phyloP scores from a whole-genome alignment of 164 flowering plant species.

The Umbellularia californica region DNA sequence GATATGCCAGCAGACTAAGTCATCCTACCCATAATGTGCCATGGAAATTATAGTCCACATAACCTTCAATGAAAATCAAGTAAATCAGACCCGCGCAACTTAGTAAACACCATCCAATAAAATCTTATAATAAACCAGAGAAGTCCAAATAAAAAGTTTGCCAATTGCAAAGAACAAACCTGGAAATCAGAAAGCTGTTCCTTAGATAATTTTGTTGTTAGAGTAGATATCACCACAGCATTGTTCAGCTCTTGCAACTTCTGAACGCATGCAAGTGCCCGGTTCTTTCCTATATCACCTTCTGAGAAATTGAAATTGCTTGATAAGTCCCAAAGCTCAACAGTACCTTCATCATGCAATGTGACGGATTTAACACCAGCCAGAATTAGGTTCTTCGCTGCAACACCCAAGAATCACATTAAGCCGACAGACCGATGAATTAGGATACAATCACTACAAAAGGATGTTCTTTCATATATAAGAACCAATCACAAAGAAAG shows the following conservation, averaged over 20 bases:
- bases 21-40: no score
- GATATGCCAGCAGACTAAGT: no score
- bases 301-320: constrained; percentile 74
- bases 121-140: neutral
- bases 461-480: neutral
- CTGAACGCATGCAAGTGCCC: constrained; percentile 71
- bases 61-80: no score
- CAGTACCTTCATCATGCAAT: constrained; percentile 72
- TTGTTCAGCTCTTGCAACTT: constrained; percentile 85
- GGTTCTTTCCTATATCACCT: constrained; percentile 74
- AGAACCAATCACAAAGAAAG: neutral
- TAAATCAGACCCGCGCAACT: no score
- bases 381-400: constrained; percentile 86
- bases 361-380: constrained; percentile 92
- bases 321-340: constrained; percentile 83
- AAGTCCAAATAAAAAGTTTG: neutral
- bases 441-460: neutral
- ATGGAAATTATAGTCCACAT: no score
- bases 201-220: constrained; percentile 46
- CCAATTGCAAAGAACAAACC: constrained; percentile 28
- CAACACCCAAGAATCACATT: constrained; percentile 14
- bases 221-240: constrained; percentile 55
- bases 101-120: no score
- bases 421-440: neutral
- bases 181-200: constrained; percentile 69